A percentile compares a stretch with the other conserved stretches of the same genome.
phyloP scores from a whole-genome alignment of 2,329 filamentous ascomycete genomes.

The Zelopaecilomyces penicillatus region DNA sequence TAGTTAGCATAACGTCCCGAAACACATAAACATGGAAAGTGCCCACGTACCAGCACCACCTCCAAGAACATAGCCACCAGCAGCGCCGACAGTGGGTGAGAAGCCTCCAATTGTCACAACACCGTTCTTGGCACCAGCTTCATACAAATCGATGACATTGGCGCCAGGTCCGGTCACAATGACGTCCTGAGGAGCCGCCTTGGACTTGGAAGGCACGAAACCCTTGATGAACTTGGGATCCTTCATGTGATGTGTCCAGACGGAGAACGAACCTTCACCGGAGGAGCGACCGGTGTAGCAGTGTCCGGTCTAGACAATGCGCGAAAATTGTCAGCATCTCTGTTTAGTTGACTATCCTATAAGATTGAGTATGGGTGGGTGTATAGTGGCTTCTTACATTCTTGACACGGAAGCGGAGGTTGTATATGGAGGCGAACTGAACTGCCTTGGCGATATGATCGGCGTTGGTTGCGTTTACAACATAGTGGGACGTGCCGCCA shows the following conservation, averaged over 20 bases:
- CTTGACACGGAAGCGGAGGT: constrained; percentile 5
- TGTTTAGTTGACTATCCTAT: too few species aligned
- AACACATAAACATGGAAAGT: too few species aligned
- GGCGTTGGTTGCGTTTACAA: constrained; percentile 3
- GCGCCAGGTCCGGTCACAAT: constrained; percentile 49
- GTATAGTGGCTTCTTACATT: not conserved
- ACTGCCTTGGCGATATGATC: constrained; percentile 1
- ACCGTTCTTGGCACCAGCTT: constrained; percentile 35
- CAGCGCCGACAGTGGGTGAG: constrained; percentile 46
- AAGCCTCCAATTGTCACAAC: constrained; percentile 45
- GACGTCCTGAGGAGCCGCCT: constrained; percentile 40
- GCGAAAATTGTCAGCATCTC: too few species aligned
- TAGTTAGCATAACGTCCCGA: too few species aligned
- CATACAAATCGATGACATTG: constrained; percentile 36
- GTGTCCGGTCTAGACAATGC: constrained; percentile 16
- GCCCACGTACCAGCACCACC: constrained; percentile 42
- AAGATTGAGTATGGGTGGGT: too few species aligned
- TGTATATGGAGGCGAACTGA: constrained; percentile 1
- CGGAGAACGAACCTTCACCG: constrained; percentile 29
- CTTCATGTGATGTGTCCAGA: constrained; percentile 33
- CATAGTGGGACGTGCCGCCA: constrained; percentile 2
- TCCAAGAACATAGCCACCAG: constrained; percentile 52
- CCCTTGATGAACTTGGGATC: constrained; percentile 28
- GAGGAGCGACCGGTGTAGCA: constrained; percentile 27
- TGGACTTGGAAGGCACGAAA: constrained; percentile 24